These are phyloP conservation scores for Thecaphora frezii DNA, from an alignment of 1,284 basidiomycete genomes.

Conservation along the genomic window DNA sequence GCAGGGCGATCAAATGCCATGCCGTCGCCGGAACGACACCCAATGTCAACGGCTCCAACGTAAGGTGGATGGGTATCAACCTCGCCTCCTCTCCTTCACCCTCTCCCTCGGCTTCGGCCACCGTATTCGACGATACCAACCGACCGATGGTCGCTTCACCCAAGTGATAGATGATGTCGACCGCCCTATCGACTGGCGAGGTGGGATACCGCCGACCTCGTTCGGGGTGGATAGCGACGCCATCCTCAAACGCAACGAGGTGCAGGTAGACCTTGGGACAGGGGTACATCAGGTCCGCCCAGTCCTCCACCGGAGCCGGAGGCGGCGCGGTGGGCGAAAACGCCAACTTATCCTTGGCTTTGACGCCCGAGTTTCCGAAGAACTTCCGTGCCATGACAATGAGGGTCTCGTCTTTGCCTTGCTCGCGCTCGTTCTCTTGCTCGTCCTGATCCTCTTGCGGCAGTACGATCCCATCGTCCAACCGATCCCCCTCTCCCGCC, in stretches of 20 bases:
- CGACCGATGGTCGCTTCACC: background rate
- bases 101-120: background rate
- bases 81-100: background rate
- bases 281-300: conserved; percentile 5
- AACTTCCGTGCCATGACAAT: too few species aligned
- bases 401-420: too few species aligned
- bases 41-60: conserved; percentile 12
- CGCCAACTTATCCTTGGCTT: too few species aligned
- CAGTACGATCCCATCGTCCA: too few species aligned
- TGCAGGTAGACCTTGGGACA: conserved; percentile 20
- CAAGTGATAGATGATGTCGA: background rate
- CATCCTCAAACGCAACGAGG: conserved; percentile 5
- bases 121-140: conserved; percentile 5
- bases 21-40: conserved; percentile 13
- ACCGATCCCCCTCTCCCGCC: too few species aligned
- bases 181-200: conserved; percentile 6
- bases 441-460: too few species aligned
- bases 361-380: too few species aligned
- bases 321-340: conserved; percentile 2
- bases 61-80: conserved; percentile 19
- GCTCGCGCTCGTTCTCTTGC: too few species aligned
- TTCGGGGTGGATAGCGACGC: conserved; percentile 9
- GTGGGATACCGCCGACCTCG: background rate
- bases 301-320: background rate
- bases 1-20: background rate